Evolutionary conservation across 192 early-diverging fungal species (phyloP), one percentile per base, ranked within the genome.

Genomic region (Jimgerdemannia lactiflua): DNA sequence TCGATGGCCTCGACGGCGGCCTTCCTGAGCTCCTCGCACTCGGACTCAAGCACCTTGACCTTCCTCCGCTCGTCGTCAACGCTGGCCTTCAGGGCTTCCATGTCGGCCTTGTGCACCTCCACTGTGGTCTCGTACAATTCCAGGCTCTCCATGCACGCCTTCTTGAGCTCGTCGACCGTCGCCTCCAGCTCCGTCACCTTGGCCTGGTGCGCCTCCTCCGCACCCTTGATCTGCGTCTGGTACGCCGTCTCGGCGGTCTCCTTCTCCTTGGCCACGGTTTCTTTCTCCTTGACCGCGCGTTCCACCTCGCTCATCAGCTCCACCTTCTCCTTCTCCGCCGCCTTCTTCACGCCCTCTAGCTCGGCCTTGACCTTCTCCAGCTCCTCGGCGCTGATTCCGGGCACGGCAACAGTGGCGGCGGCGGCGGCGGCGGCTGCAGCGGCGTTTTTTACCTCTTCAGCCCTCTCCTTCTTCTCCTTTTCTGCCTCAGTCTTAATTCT

Each of bases 1-100:
- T 84, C 85, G 64, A 86, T 84, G 4, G 85, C 85, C 64, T 86
- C 85, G 7, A 78, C 49, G 42, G 79, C 80, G 44, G 79, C 77
- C 43, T 84, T 86, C 59, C 78, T 74, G 42, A 84, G 69, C 42
- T 82, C 78, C 65, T 81, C 82, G 39, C 72, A 44, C 65, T 86
- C 82, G 3, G 70, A 20, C 20, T 80, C 77, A 2, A 86, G 59
- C 4, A 70, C 40, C 4, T 74, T 19, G 4, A 79, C 75, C 64
- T 78, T 84, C 4, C 70, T 43, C 10, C 73, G 74, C 43, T 83
- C 81, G 40, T 83, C 78, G 11, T 63, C 67, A 39, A 83, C 49
- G 43, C 65, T 64, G 18, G 74, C 75, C 64, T 79, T 70, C 70
- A 83, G 69, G 18, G 78, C 75, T 67, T 83, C 85, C 70, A 78